A percentile compares a stretch with the other conserved stretches of the same genome.
phyloP scores from a whole-genome alignment of 2,329 filamentous ascomycete genomes.

The Hymenoscyphus occultus region DNA sequence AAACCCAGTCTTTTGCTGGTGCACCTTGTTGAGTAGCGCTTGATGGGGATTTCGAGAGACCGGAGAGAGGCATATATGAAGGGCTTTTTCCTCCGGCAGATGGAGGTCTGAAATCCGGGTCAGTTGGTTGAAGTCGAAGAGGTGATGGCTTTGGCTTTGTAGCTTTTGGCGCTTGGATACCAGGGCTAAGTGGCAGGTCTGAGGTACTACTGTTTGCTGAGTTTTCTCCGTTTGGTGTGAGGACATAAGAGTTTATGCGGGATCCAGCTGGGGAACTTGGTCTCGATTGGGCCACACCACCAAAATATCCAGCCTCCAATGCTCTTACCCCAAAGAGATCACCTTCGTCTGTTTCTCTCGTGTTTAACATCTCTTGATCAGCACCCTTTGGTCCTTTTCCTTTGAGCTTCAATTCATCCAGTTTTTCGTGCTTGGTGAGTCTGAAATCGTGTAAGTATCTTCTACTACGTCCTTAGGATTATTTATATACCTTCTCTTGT shows the following conservation, averaged over 20 bases:
- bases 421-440: constrained; percentile 21
- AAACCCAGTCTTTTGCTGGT: constrained; percentile 20
- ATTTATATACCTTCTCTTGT: constrained; percentile 27
- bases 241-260: constrained; percentile 13
- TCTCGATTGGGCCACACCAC: constrained; percentile 29
- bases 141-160: constrained; percentile 24
- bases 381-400: constrained; percentile 18
- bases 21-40: background rate
- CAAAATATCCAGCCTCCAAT: constrained; percentile 29
- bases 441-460: constrained; percentile 16
- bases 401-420: constrained; percentile 22
- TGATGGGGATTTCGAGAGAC: background rate
- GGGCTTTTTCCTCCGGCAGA: constrained; percentile 19
- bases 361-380: constrained; percentile 23
- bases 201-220: constrained; percentile 18
- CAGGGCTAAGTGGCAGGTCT: constrained; percentile 6
- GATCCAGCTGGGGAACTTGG: constrained; percentile 23
- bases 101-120: background rate
- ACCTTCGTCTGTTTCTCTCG: constrained; percentile 24
- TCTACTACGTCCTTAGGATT: background rate
- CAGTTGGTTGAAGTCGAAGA: constrained; percentile 14
- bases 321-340: constrained; percentile 31
- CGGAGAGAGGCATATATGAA: constrained; percentile 21
- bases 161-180: constrained; percentile 4
- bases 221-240: constrained; percentile 18